A percentile compares a stretch with the other conserved stretches of the same genome.
These are phyloP conservation scores for Fusarium stilboides DNA, from an alignment of 2,329 filamentous ascomycete genomes.

Conservation along the genomic window DNA sequence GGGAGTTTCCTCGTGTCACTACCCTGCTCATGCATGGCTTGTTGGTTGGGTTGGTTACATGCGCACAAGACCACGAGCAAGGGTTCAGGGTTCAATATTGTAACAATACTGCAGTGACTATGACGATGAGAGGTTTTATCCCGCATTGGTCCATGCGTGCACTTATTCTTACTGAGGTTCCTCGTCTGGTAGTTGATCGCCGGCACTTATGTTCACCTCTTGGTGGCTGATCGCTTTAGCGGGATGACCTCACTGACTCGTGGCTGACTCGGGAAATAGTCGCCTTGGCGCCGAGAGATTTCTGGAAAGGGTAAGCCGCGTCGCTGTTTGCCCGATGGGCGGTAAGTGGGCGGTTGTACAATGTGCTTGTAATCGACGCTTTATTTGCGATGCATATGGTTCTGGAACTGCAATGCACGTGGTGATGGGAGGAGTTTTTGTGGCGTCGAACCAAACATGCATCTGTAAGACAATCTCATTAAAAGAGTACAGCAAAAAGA, in stretches of 20 bases:
- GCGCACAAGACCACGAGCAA: background rate
- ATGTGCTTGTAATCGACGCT: too few species aligned
- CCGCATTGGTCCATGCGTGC: slow-evolving; percentile 36
- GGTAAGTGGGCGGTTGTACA: too few species aligned
- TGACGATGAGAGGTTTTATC: slow-evolving; percentile 21
- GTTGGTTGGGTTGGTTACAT: slow-evolving; percentile 16
- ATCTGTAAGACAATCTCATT: too few species aligned
- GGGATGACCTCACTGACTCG: slow-evolving; percentile 34
- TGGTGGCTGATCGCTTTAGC: slow-evolving; percentile 17
- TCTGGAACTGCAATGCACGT: too few species aligned
- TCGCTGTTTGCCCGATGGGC: background rate
- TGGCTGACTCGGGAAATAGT: slow-evolving; percentile 36
- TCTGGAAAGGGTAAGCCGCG: slow-evolving; percentile 6
- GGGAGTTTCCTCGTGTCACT: too few species aligned
- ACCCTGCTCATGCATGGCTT: background rate
- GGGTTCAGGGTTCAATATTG: slow-evolving; percentile 3
- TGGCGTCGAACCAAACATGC: too few species aligned
- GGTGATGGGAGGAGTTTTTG: too few species aligned
- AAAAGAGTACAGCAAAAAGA: background rate
- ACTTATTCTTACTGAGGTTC: background rate
- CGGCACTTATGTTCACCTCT: slow-evolving; percentile 36
- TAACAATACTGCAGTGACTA: background rate
- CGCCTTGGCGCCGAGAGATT: slow-evolving; percentile 15
- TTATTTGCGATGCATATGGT: too few species aligned
- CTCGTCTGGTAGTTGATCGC: slow-evolving; percentile 22